Percentiles rank a stretch among this genome's conserved stretches.
Conservation (phyloP, 768 basidiomycete genomes). For the Psilocybe cyanescens region DNA sequence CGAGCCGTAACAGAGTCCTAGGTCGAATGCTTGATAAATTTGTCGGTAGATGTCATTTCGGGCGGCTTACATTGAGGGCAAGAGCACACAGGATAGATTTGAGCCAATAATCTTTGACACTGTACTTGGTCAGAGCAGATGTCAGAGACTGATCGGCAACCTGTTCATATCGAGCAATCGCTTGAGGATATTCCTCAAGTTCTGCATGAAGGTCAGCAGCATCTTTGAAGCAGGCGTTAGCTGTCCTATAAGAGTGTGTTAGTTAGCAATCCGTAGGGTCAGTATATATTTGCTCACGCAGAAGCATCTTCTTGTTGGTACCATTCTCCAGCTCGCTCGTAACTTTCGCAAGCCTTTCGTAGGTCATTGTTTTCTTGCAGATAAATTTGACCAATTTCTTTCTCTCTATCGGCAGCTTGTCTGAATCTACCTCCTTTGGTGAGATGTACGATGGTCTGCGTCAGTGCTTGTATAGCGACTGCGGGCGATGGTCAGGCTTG, state of each 20-base stretch:
- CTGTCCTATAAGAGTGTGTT: constrained; percentile 63
- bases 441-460: constrained; percentile 83
- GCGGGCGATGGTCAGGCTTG: constrained; percentile 21
- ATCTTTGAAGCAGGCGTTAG: constrained; percentile 94
- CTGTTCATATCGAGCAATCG: constrained; percentile 87
- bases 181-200: constrained; percentile 81
- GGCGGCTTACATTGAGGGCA: constrained; percentile 73
- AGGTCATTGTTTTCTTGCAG: constrained; percentile 83
- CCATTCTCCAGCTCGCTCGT: constrained; percentile 92
- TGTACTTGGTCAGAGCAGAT: constrained; percentile 93
- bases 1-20: constrained; percentile 87
- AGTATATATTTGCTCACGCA: constrained; percentile 65
- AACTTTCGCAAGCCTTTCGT: constrained; percentile 88
- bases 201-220: constrained; percentile 95
- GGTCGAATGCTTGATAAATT: background rate
- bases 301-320: constrained; percentile 97
- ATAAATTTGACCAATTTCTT: constrained; percentile 94
- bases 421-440: constrained; percentile 88
- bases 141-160: constrained; percentile 84
- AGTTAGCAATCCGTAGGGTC: background rate
- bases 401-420: constrained; percentile 97
- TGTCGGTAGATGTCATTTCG: too few species aligned
- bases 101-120: constrained; percentile 98
- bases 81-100: constrained; percentile 85
- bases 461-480: constrained; percentile 91